phyloP scores from a whole-genome alignment of 139 green algal genomes.

The Closterium sp. region DNA sequence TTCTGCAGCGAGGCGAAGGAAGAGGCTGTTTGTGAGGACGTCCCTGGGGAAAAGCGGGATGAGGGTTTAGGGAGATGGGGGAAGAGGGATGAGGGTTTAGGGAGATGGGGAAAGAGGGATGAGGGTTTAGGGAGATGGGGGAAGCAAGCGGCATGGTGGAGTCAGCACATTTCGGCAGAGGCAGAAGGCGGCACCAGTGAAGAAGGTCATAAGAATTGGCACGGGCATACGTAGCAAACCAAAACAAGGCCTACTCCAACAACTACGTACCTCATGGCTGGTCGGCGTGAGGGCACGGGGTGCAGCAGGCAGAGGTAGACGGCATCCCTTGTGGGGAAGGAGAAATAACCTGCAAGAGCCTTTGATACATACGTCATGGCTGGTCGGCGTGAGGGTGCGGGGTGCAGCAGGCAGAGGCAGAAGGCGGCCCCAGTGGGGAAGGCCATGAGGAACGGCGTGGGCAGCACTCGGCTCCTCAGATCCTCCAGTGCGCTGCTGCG shows the following conservation, averaged over 20 bases:
- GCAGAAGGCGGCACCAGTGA: too few species aligned
- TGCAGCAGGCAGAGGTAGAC: too few species aligned
- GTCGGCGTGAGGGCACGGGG: too few species aligned
- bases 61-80: background rate
- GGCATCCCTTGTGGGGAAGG: too few species aligned
- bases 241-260: too few species aligned
- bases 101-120: background rate
- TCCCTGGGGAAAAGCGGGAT: background rate
- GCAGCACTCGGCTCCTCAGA: constrained; percentile 12
- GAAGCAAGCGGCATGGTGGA: too few species aligned
- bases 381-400: background rate
- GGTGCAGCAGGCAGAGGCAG: constrained; percentile 30
- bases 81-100: background rate
- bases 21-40: background rate
- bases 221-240: too few species aligned
- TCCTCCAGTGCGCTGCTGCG: constrained; percentile 1
- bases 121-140: too few species aligned
- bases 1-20: background rate
- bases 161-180: too few species aligned
- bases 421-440: constrained; percentile 14
- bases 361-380: background rate
- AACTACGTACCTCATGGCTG: too few species aligned
- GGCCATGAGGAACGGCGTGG: background rate
- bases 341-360: background rate
- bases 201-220: too few species aligned